Evolutionary conservation across 768 basidiomycete species (phyloP), one percentile per base, ranked within the genome.

Genomic region (Postia placenta): DNA sequence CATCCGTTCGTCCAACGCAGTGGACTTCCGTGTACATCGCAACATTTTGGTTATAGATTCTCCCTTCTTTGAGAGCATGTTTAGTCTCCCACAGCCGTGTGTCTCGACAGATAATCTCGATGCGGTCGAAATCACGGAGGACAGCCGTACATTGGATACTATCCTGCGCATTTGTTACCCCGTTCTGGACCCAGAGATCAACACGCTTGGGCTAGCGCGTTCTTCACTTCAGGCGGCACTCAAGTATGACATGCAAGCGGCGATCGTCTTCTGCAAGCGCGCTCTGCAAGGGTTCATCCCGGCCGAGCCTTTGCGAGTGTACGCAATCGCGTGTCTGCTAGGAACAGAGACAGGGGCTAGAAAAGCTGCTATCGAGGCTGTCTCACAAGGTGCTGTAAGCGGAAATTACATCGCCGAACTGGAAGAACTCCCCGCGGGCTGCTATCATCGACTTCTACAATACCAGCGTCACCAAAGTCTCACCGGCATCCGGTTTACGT

Each of bases 61-160:
- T n/a, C 70, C 80, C 4, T 76, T 82, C 60, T 81, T 83, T 53
- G 68, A 67, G 43, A 70, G 71, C 50, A 74, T 80, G 65, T 77
- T 83, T 56, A 68, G 72, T 11, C 62, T 81, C 26, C 79, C 80
- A 22, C 63, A 66, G 23, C 36, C 47, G 5, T 4, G 36, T 5
- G 5, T 35, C 14, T 9, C 24, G 35, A 12, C 15, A n/a, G 35
- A 26, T 5, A 36, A 17, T 25, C 48, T 38, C 11, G 49, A 48
- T 9, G 27, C 57, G 24, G 41, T 62, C 17, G 50, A 52, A 17
- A 41, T 60, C 7, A 25, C 48, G n/a, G 61, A 64, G 39, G 49
- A 53, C 39, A 42, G 47, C n/a, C 19, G 35, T 5, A 58, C 53
- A 22, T 27, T 64, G 22, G 54, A 60, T 1, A 7, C 26, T 5